Conservation (phyloP, 768 basidiomycete genomes). For the Lentinula sp. region DNA sequence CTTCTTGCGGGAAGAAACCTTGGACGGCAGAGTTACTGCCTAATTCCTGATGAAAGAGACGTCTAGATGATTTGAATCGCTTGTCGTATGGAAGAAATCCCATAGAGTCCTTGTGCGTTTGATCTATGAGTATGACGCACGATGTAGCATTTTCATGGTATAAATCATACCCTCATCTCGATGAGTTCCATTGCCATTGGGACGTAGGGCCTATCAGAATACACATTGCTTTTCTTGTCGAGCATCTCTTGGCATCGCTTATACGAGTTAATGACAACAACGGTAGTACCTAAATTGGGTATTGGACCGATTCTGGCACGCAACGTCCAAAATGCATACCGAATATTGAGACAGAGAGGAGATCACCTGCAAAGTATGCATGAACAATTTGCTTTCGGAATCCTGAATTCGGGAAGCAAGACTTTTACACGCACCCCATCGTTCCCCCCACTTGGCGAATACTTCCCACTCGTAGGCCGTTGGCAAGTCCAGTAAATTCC, state of each 20-base stretch:
- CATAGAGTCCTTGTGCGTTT: slow-evolving; percentile 27
- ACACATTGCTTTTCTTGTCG: slow-evolving; percentile 20
- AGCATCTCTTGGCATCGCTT: slow-evolving; percentile 14
- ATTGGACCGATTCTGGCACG: not conserved
- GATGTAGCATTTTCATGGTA: not conserved
- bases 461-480: slow-evolving; percentile 5
- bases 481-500: slow-evolving; percentile 10
- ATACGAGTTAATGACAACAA: slow-evolving; percentile 17
- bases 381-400: not conserved
- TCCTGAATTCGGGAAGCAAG: not conserved
- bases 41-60: slow-evolving; percentile 29
- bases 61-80: slow-evolving; percentile 29
- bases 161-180: slow-evolving; percentile 11
- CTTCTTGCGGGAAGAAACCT: slow-evolving; percentile 23
- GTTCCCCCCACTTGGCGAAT: slow-evolving; percentile 8
- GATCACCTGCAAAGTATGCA: slow-evolving; percentile 11
- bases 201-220: slow-evolving; percentile 33
- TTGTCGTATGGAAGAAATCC: slow-evolving; percentile 33
- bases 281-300: slow-evolving; percentile 6
- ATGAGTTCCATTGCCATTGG: slow-evolving; percentile 22
- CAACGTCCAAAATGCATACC: not conserved
- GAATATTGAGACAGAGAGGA: slow-evolving; percentile 15
- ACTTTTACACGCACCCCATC: slow-evolving; percentile 7
- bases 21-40: slow-evolving; percentile 27
- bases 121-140: slow-evolving; percentile 12